Evolutionary conservation across 306 rosid genomes (phyloP).

Genomic region (Biancaea sappan): DNA sequence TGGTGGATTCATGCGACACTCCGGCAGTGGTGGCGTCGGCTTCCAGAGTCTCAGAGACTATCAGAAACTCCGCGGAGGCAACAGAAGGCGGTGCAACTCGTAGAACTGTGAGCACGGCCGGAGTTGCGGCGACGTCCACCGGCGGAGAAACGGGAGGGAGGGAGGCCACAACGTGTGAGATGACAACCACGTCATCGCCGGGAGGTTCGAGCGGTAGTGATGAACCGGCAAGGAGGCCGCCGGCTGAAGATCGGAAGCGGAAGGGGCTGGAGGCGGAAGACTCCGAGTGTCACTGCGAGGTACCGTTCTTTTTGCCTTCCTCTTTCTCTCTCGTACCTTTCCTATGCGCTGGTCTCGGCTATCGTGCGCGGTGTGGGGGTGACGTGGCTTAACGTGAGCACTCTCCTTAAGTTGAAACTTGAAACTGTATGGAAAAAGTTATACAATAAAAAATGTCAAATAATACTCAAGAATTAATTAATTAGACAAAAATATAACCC

Average conservation of each 20-base stretch:
- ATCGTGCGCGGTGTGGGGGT: slow-evolving; percentile 38
- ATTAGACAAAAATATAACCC: too few relatives aligned
- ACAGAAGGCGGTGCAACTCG: slow-evolving; percentile 25
- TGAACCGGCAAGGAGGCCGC: slow-evolving; percentile 41
- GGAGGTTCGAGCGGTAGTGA: slow-evolving; percentile 60
- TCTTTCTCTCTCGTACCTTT: slow-evolving; percentile 1
- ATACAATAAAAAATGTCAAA: neutral
- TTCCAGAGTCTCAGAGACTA: slow-evolving; percentile 38
- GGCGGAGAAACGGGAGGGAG: slow-evolving; percentile 29
- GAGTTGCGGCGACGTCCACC: slow-evolving; percentile 30
- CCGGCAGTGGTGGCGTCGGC: slow-evolving; percentile 34
- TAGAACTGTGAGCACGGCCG: slow-evolving; percentile 33
- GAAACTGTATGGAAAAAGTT: neutral
- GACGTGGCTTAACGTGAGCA: slow-evolving; percentile 42
- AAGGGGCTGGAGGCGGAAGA: slow-evolving; percentile 60
- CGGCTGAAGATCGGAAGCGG: slow-evolving; percentile 62
- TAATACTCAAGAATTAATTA: too few relatives aligned
- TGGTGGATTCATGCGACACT: slow-evolving; percentile 70
- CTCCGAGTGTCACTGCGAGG: slow-evolving; percentile 67
- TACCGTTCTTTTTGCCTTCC: slow-evolving; percentile 9
- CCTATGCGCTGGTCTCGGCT: slow-evolving; percentile 23
- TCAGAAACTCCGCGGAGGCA: slow-evolving; percentile 27
- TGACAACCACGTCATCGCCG: slow-evolving; percentile 58
- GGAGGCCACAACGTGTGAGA: slow-evolving; percentile 46
- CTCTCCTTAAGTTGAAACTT: neutral